Percentiles rank a stretch among this genome's conserved stretches.
These are phyloP conservation scores for Opeltia flavorubescens DNA, from an alignment of 495 filamentous ascomycete species.

Conservation along the genomic window DNA sequence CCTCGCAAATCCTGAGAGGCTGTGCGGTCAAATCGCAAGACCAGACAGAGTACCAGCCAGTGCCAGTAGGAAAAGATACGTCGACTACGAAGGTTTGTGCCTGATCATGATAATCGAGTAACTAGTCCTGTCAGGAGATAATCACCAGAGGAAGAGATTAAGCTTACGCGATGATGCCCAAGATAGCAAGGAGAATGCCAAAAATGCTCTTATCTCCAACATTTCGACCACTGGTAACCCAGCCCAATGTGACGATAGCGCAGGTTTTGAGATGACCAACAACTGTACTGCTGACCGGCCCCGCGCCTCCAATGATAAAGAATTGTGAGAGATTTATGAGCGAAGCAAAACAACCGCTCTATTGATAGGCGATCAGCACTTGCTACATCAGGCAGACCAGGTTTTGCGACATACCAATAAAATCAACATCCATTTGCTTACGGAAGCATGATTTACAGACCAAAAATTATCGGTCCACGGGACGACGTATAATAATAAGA, in stretches of 20 bases:
- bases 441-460: slow-evolving; percentile 31
- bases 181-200: slow-evolving; percentile 17
- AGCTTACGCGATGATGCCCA: slow-evolving; percentile 24
- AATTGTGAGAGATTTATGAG: slow-evolving; percentile 59
- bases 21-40: no score
- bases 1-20: no score
- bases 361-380: slow-evolving; percentile 20
- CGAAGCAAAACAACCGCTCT: slow-evolving; percentile 40
- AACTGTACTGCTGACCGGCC: slow-evolving; percentile 53
- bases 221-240: slow-evolving; percentile 18
- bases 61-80: no score
- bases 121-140: no score
- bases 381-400: background rate
- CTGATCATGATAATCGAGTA: no score
- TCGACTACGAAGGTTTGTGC: no score
- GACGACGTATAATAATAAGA: slow-evolving; percentile 49
- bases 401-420: slow-evolving; percentile 19
- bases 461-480: slow-evolving; percentile 53
- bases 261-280: slow-evolving; percentile 42
- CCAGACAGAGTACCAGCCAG: no score
- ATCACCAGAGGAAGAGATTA: no score
- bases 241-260: slow-evolving; percentile 24
- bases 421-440: slow-evolving; percentile 22
- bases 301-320: slow-evolving; percentile 54
- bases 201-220: slow-evolving; percentile 18